These are phyloP conservation scores for Rostrohypoxylon terebratum DNA, from an alignment of 495 filamentous ascomycete genomes.

Conservation along the genomic window DNA sequence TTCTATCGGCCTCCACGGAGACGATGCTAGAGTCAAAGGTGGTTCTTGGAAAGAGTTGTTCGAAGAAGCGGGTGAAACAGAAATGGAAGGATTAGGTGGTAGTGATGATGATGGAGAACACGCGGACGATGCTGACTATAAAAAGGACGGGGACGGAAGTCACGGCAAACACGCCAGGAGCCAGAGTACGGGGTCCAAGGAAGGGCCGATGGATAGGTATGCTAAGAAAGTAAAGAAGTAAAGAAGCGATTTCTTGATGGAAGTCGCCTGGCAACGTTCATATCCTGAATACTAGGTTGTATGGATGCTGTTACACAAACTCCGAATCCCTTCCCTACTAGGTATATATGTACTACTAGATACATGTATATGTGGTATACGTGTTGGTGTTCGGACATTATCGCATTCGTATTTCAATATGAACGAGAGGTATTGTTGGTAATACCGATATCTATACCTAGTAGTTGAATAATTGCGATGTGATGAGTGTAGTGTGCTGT, in stretches of 20 bases:
- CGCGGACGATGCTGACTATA: slow-evolving; percentile 45
- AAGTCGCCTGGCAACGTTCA: background rate
- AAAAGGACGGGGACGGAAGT: slow-evolving; percentile 21
- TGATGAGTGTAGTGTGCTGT: background rate
- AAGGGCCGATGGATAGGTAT: slow-evolving; percentile 60
- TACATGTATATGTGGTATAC: no score
- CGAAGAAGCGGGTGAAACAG: slow-evolving; percentile 61
- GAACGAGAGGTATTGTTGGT: no score
- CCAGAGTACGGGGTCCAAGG: slow-evolving; percentile 37
- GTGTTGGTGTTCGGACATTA: no score
- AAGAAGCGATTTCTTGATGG: slow-evolving; percentile 32
- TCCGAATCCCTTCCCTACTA: background rate
- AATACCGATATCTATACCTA: no score
- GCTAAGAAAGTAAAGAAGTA: slow-evolving; percentile 53
- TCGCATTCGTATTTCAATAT: no score
- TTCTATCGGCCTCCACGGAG: slow-evolving; percentile 68
- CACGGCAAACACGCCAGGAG: slow-evolving; percentile 49
- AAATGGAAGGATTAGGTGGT: slow-evolving; percentile 51
- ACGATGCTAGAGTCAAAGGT: slow-evolving; percentile 67
- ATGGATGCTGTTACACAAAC: background rate
- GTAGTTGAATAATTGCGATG: background rate
- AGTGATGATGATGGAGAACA: slow-evolving; percentile 48
- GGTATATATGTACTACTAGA: no score
- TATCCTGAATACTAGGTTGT: no score
- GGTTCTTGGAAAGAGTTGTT: slow-evolving; percentile 72